Percentiles rank a stretch among this genome's conserved stretches.
Conservation (phyloP, 2,329 filamentous ascomycete genomes). For the Ophiostoma himal-ulmi region DNA sequence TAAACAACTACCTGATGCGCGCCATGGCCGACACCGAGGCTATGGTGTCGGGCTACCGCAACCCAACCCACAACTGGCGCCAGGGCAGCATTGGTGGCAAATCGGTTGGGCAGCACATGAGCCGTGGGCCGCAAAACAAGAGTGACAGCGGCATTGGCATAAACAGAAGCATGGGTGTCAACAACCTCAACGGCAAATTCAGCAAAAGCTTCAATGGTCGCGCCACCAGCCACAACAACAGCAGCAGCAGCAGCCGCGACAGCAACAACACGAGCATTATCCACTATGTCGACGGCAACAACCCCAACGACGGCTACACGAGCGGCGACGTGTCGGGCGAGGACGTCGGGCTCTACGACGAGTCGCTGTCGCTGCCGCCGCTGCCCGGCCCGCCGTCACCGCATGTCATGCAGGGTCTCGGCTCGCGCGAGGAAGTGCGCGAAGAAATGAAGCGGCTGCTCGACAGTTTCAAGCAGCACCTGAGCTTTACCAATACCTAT, state of each 20-base stretch:
- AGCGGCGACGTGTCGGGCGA: conserved; percentile 9
- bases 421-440: conserved; percentile 33
- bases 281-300: conserved; percentile 6
- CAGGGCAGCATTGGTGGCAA: background rate
- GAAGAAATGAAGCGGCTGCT: conserved; percentile 40
- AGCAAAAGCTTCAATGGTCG: background rate
- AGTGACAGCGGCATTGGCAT: background rate
- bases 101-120: conserved; percentile 2
- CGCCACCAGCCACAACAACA: no score
- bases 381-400: conserved; percentile 37
- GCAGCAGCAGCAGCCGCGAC: background rate
- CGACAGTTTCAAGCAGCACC: conserved; percentile 34
- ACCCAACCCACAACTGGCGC: background rate
- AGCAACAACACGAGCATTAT: background rate
- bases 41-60: background rate
- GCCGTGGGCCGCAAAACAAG: conserved; percentile 3
- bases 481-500: conserved; percentile 32
- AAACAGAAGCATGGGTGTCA: background rate
- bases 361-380: conserved; percentile 21
- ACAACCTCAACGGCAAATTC: background rate
- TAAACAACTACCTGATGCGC: background rate
- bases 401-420: conserved; percentile 42
- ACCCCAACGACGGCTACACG: conserved; percentile 5
- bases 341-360: conserved; percentile 9
- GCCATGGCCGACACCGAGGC: background rate